Percentiles rank a stretch among this genome's conserved stretches.
phyloP scores from a whole-genome alignment of 2,329 filamentous ascomycete species.

The Cordyceps pruinosa region DNA sequence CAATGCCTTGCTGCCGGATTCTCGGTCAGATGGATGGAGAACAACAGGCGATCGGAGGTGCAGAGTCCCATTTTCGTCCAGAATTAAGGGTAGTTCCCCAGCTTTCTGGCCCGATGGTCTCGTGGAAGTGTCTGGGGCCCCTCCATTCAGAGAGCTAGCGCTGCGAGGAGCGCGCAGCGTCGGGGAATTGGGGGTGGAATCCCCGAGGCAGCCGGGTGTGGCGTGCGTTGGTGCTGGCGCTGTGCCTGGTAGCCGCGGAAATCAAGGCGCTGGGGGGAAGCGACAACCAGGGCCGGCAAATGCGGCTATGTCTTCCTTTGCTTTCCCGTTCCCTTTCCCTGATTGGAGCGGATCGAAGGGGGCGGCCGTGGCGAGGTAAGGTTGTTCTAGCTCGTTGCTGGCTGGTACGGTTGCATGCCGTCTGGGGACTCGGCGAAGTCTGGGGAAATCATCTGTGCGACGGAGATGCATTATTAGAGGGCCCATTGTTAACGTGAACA shows the following conservation, averaged over 20 bases:
- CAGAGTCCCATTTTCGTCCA: background rate
- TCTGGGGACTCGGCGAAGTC: background rate
- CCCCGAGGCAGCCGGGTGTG: constrained; percentile 1
- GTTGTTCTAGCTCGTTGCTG: background rate
- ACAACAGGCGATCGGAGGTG: background rate
- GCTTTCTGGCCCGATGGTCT: background rate
- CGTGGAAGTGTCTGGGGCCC: background rate
- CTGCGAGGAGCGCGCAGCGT: background rate
- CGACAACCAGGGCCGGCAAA: background rate
- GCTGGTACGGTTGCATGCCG: background rate
- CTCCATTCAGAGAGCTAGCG: background rate
- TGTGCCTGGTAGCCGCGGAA: background rate
- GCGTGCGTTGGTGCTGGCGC: background rate
- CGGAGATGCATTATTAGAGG: no score
- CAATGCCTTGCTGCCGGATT: background rate
- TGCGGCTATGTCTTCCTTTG: background rate
- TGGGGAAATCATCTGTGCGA: background rate
- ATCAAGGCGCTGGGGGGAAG: background rate
- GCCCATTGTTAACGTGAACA: no score
- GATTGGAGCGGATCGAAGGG: background rate
- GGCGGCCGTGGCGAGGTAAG: background rate
- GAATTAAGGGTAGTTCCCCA: constrained; percentile 1
- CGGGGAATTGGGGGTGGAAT: background rate
- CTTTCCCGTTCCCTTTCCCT: background rate
- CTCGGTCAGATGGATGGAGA: background rate